A percentile compares a stretch with the other conserved stretches of the same genome.
Conservation (phyloP, 116 monocot genomes). For the Cymodocea nodosa region DNA sequence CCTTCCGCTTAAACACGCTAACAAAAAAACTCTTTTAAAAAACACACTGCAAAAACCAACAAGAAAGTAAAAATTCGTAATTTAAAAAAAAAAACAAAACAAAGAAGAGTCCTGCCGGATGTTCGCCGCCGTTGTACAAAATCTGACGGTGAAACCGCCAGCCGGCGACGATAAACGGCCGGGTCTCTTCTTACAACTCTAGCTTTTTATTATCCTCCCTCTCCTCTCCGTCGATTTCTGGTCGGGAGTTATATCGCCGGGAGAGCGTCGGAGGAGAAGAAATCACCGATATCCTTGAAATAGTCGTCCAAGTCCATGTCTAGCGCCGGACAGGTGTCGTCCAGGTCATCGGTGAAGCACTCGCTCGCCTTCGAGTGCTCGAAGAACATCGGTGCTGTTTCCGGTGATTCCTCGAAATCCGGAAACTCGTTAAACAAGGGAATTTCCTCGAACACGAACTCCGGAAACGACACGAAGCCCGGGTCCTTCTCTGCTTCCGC, state of each 20-base stretch:
- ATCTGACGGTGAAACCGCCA: background rate
- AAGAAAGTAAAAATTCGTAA: no score
- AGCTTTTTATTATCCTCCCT: background rate
- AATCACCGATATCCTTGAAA: constrained; percentile 51
- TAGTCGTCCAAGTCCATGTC: constrained; percentile 27
- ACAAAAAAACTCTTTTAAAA: no score
- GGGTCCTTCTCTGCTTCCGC: background rate
- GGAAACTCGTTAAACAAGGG: constrained; percentile 29
- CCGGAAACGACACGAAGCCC: background rate
- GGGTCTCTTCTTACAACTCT: background rate
- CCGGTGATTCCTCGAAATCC: constrained; percentile 8
- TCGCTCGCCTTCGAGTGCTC: constrained; percentile 14
- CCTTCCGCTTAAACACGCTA: no score
- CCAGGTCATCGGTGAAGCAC: constrained; percentile 13
- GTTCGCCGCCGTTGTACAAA: background rate
- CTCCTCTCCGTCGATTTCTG: background rate
- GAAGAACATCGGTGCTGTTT: constrained; percentile 20
- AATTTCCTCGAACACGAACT: constrained; percentile 10
- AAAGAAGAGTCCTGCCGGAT: background rate
- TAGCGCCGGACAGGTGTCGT: background rate
- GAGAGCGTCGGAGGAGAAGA: constrained; percentile 37
- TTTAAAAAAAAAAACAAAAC: no score
- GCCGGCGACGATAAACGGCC: background rate
- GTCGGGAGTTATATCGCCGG: background rate
- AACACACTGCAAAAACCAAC: no score